Conservation (phyloP, 2,329 filamentous ascomycete genomes). For the Fusarium pininemorale region DNA sequence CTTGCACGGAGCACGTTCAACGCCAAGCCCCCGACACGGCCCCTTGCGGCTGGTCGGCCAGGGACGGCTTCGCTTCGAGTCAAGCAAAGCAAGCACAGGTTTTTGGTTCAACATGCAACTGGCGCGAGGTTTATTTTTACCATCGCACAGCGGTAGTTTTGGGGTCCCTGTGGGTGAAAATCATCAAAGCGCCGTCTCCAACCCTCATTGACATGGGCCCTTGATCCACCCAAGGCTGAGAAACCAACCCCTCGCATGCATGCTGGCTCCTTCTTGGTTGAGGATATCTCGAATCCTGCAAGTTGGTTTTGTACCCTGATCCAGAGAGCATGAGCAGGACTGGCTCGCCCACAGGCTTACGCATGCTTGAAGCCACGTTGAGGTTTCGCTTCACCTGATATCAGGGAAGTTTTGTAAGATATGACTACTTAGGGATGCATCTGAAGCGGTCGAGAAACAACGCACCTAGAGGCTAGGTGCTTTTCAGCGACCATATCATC, state of each 20-base stretch:
- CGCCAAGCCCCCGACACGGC: slow-evolving; percentile 23
- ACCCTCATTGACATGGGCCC: slow-evolving; percentile 28
- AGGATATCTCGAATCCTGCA: slow-evolving; percentile 31
- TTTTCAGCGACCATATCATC: not conserved
- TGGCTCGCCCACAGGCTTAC: slow-evolving; percentile 10
- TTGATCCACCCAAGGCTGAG: slow-evolving; percentile 30
- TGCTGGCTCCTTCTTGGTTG: slow-evolving; percentile 36
- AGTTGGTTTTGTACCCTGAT: slow-evolving; percentile 27
- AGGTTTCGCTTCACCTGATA: not conserved
- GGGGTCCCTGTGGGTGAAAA: slow-evolving; percentile 33
- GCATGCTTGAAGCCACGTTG: not conserved
- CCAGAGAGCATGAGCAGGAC: slow-evolving; percentile 3
- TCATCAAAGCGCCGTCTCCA: slow-evolving; percentile 31
- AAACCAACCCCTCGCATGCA: slow-evolving; percentile 42
- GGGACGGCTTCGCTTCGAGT: slow-evolving; percentile 39
- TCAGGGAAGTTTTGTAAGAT: not conserved
- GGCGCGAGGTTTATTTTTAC: slow-evolving; percentile 43
- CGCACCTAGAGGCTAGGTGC: not conserved
- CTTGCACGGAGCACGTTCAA: not conserved
- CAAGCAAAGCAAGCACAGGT: slow-evolving; percentile 31
- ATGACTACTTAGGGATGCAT: not conserved
- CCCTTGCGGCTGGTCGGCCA: slow-evolving; percentile 37
- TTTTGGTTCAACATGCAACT: slow-evolving; percentile 27
- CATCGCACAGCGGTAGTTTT: slow-evolving; percentile 32
- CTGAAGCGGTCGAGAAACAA: not conserved